Evolutionary conservation across 2,329 filamentous ascomycete genomes (phyloP), one percentile per base, ranked within the genome.

Genomic region (Fonsecaea monophora): DNA sequence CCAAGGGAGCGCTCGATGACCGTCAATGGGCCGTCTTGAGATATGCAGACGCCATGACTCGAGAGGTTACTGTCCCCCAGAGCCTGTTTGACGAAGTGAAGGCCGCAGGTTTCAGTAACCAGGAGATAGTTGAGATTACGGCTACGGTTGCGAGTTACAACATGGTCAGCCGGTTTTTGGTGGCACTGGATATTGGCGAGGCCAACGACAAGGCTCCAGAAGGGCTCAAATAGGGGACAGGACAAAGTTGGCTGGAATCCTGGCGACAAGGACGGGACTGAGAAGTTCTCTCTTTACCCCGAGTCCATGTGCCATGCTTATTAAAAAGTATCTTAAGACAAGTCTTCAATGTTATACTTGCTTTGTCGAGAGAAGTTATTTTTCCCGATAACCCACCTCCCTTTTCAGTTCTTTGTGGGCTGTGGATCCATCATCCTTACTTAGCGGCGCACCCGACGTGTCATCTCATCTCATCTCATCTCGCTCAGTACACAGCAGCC

Each of bases 81-180:
- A 85, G 81, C 65, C 85, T 91, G 1, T 94, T 94, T 79, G 85
- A 76, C 35, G 79, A 80, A 71, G 71, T 96, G 70, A 89, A 84
- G 53, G 60, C 60, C 2, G 57, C 58, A 82, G 77, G 78, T 71
- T 92, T 94, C 71, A 83, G 76, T 21, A 90, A 94, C 68, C 84
- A 87, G 70, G 90, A 94, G 79, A 84, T 95, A 62, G 91, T 96
- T 1, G 92, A 96, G 81, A 84, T 96, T 71, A 94, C 91, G 50
- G 88, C 90, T 35, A 93, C 90, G n/a, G 86, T 94, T 65, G 91
- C 91, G n/a, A 88, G 87, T 63, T 96, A 96, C 77, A 96, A 96
- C 77, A 94, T 92, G 75, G 92, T 96, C 18, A 94, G 90, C 77
- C 85, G 92, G 32, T 94, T 96, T 73, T 77, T 96, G 72, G 92